A percentile compares a stretch with the other conserved stretches of the same genome.
Evolutionary conservation across 2,329 filamentous ascomycete genomes (phyloP).

Genomic region (Aspergillus versicolor): DNA sequence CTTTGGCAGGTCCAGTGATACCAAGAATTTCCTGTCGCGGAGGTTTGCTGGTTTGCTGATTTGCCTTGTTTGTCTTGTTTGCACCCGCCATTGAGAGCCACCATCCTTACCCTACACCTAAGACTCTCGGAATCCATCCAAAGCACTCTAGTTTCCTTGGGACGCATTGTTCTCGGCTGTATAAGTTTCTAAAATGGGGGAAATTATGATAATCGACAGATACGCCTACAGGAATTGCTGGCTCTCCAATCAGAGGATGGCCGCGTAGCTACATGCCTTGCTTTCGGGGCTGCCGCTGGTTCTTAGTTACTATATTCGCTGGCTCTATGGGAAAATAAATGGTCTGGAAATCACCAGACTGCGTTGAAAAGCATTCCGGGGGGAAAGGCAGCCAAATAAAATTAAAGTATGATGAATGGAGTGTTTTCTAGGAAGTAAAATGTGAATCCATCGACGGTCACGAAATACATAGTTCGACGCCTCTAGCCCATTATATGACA

Average conservation of each 20-base stretch:
- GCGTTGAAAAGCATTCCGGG: not conserved
- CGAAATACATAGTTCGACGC: not conserved
- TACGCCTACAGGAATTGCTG: too few relatives aligned
- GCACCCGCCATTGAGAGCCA: slow-evolving; percentile 12
- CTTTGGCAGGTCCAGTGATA: not conserved
- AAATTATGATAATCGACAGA: too few relatives aligned
- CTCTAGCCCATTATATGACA: not conserved
- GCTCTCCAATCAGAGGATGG: too few relatives aligned
- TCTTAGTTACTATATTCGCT: too few relatives aligned
- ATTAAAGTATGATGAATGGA: not conserved
- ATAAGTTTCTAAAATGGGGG: too few relatives aligned
- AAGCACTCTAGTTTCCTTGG: too few relatives aligned
- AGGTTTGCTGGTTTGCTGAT: slow-evolving; percentile 23
- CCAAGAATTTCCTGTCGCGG: slow-evolving; percentile 20
- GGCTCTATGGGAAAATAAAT: too few relatives aligned
- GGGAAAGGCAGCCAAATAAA: not conserved
- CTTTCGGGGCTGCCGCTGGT: too few relatives aligned
- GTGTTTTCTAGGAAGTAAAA: not conserved
- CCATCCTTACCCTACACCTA: not conserved
- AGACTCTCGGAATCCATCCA: too few relatives aligned
- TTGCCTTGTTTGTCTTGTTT: slow-evolving; percentile 32
- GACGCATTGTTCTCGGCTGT: too few relatives aligned
- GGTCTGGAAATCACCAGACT: too few relatives aligned
- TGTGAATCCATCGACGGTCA: not conserved
- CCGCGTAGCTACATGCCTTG: too few relatives aligned